A percentile compares a stretch with the other conserved stretches of the same genome.
phyloP scores from a whole-genome alignment of 176 grass and related monocot genomes.

The Alloteropsis semialata region DNA sequence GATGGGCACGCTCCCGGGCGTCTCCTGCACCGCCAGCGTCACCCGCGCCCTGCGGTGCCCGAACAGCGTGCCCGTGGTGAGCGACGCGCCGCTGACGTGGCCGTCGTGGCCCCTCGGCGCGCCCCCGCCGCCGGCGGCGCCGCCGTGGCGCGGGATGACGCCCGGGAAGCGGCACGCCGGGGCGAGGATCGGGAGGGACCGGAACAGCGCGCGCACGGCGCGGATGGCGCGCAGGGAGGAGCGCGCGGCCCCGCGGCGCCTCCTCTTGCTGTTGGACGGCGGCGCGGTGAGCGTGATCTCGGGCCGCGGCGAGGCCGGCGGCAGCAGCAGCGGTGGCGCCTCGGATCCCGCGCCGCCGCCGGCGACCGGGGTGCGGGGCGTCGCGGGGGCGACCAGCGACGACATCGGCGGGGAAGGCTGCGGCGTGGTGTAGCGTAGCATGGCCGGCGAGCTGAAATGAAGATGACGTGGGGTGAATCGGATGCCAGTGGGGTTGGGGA shows the following conservation, averaged over 20 bases:
- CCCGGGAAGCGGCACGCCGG: constrained; percentile 74
- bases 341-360: neutral
- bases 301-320: constrained; percentile 40
- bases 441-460: neutral
- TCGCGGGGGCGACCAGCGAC: constrained; percentile 23
- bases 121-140: neutral
- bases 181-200: constrained; percentile 76
- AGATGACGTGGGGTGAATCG: neutral
- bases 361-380: constrained; percentile 43
- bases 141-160: constrained; percentile 36
- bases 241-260: constrained; percentile 29
- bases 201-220: constrained; percentile 77
- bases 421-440: constrained; percentile 41
- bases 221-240: constrained; percentile 53
- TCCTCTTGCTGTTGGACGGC: constrained; percentile 51
- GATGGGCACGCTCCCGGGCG: constrained; percentile 71
- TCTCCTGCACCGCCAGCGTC: constrained; percentile 88
- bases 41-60: constrained; percentile 77
- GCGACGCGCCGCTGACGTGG: constrained; percentile 61
- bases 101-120: constrained; percentile 40
- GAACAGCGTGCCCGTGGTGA: constrained; percentile 85
- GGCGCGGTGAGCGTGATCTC: constrained; percentile 67
- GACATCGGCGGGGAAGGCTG: constrained; percentile 63
- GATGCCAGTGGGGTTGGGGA: neutral
- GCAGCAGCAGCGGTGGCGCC: neutral